Evolutionary conservation across 805 yeast species (phyloP).

Genomic region (Candida namnaoensis): DNA sequence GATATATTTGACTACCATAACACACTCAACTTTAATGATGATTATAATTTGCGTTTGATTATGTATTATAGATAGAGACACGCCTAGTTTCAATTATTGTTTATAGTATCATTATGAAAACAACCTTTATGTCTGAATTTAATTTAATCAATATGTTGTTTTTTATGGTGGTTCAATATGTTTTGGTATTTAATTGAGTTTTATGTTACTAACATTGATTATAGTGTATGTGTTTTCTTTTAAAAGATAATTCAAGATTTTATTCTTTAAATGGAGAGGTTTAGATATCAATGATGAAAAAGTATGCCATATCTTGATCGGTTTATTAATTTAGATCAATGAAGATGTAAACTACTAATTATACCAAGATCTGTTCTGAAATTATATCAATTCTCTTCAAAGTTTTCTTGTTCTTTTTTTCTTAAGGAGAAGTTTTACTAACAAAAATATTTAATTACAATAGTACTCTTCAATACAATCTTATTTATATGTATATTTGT

Average conservation of each 20-base stretch:
- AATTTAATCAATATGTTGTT: background rate
- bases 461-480: too few relatives aligned
- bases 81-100: conserved; percentile 37
- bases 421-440: too few relatives aligned
- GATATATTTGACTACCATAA: too few relatives aligned
- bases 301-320: background rate
- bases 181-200: too few relatives aligned
- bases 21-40: conserved; percentile 24
- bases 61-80: conserved; percentile 27
- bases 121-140: conserved; percentile 18
- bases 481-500: too few relatives aligned
- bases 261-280: too few relatives aligned
- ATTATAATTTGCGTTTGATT: conserved; percentile 47
- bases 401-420: too few relatives aligned
- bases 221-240: too few relatives aligned
- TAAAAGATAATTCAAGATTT: too few relatives aligned
- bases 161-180: background rate
- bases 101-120: conserved; percentile 9
- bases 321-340: conserved; percentile 7
- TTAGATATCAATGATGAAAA: background rate
- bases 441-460: too few relatives aligned
- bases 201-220: too few relatives aligned
- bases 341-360: conserved; percentile 23
- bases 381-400: background rate
- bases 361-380: conserved; percentile 37